Base-by-base conservation (phyloP, 2,329 filamentous ascomycete genomes). In the Sclerotinia borealis region DNA sequence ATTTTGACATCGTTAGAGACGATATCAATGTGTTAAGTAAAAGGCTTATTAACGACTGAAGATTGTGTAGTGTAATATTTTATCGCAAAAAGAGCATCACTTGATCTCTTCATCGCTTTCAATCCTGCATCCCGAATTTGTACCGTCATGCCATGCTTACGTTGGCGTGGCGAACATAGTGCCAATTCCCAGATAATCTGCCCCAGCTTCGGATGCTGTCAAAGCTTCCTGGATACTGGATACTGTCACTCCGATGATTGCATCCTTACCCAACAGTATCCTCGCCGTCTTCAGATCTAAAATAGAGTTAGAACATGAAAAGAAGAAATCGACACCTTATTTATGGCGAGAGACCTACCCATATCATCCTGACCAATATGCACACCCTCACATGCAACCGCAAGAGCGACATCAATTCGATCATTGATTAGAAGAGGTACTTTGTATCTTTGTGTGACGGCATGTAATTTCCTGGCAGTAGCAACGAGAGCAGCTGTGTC, bases 351-450 rank as follows among this genome's bases (percentile, higher is more conserved):
- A n/a, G 36, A 76, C 81, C 68, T 76, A 90, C 88, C 81, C 80
- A 96, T 88, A 75, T 98, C 93, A 82, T 97, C 93, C 78, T 98
- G 93, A 8, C 95, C 95, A 56, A 98, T 84, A 75, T 98, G 95
- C 10, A 96, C 92, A 51, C 95, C 95, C 78, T 97, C 93, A 63
- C 91, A 95, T 15, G 87, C 90, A 49, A 93, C 84, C 17, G 92
- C 92, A 22, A 92, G 81, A 10, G 92, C 93, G 31, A 98, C 91
- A 74, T 96, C 93, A 7, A 97, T 84, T 15, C 93, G 86, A 75
- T 98, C 95, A 74, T 98, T 98, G 79, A 98, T 92, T 61, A 98
- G 80, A 63, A 98, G 82, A 36, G 93, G 93, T 3, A 96, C 85
- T 19, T 81, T 80, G 72, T 89, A 81, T 52, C 79, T 79, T 67